Base-by-base conservation (phyloP, 108 stramenopile species). In the Cyclotella choctawhatcheeana region DNA sequence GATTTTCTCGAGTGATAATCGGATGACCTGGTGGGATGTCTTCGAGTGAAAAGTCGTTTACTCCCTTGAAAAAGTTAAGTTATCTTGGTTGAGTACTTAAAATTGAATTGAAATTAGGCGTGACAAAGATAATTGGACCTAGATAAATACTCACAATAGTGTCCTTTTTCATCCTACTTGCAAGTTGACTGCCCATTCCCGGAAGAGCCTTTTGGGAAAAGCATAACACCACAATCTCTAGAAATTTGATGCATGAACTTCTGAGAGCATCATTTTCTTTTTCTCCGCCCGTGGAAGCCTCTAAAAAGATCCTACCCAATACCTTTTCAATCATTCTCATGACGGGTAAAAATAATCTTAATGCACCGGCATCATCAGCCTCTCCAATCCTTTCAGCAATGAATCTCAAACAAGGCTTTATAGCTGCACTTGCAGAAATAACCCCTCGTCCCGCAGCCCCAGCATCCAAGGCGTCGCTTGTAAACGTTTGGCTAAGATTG, bases 11-110 rank as follows among this genome's bases (percentile, higher is more conserved):
- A 53, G 91, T 96, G 73, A 96, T 96, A 52, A 91, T 76, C 16
- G 92, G 92, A 76, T 96, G 92, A 70, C 95, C 95, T n/a, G 77
- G 84, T 21, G 95, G 95, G 2, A 96, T 66, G 69, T 93, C 93
- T 44, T 96, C 91, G 25, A 96, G 64, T 5, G 89, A 89, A 71
- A 96, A 96, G 64, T 92, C 91, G 21, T 90, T 88, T 7, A 71
- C 74, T 62, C 85, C 33, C 48, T 60, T 16, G 54, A 52, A 44
- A 44, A 18, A 76, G n/a, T n/a, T n/a, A n/a, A n/a, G n/a, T n/a
- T n/a, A n/a, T n/a, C n/a, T n/a, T n/a, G n/a, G n/a, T n/a, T n/a
- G n/a, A n/a, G n/a, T n/a, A n/a, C n/a, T n/a, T n/a, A n/a, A n/a
- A n/a, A n/a, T n/a, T n/a, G n/a, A n/a, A n/a, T n/a, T n/a, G n/a